phyloP scores from a whole-genome alignment of 441 rosid genomes.

The Populus trichocarpa region DNA sequence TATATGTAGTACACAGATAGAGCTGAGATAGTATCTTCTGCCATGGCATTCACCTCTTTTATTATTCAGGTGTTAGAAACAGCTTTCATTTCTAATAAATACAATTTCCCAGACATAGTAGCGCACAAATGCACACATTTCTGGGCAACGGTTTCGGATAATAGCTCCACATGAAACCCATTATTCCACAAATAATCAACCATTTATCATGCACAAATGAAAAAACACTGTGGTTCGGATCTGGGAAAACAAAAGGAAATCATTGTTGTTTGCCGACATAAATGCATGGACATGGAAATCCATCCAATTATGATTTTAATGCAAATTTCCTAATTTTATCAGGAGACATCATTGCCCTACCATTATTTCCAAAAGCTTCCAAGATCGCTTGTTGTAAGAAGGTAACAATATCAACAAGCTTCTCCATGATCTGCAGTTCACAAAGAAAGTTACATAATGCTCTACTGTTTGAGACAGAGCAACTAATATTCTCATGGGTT shows the following conservation, averaged over 20 bases:
- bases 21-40: background rate
- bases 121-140: background rate
- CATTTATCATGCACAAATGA: background rate
- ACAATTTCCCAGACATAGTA: background rate
- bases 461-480: background rate
- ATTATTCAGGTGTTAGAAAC: background rate
- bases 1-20: background rate
- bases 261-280: background rate
- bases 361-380: slow-evolving; percentile 72
- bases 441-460: slow-evolving; percentile 13
- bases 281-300: background rate
- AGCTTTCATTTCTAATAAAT: background rate
- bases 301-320: background rate
- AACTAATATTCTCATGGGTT: background rate
- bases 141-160: background rate
- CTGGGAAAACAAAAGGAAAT: background rate
- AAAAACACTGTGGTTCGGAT: background rate
- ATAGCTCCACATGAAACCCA: background rate
- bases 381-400: slow-evolving; percentile 62
- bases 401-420: slow-evolving; percentile 74
- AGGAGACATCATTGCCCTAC: slow-evolving; percentile 25
- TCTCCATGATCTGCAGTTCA: slow-evolving; percentile 66
- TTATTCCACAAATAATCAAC: background rate
- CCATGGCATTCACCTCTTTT: background rate
- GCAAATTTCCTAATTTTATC: background rate